Percentiles rank a stretch among this genome's conserved stretches.
Evolutionary conservation across 108 stramenopile species (phyloP).

Genomic region (Nitzschia sp.): DNA sequence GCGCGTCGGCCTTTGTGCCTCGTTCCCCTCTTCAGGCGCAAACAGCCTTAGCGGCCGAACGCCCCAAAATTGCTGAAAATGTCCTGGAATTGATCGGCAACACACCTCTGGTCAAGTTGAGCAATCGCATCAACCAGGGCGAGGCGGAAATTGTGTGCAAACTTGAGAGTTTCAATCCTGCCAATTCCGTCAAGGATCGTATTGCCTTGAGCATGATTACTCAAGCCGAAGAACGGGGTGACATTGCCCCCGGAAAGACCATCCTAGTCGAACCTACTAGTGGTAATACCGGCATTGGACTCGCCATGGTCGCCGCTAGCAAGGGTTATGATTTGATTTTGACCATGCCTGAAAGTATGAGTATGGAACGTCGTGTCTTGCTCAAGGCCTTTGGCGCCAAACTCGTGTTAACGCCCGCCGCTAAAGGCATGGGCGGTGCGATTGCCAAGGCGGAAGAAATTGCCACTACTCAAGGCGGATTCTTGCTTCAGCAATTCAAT

Average conservation of each 20-base stretch:
- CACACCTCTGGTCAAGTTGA: conserved; percentile 84
- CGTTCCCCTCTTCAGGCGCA: neutral
- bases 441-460: conserved; percentile 82
- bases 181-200: conserved; percentile 79
- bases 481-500: conserved; percentile 80
- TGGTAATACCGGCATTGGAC: conserved; percentile 94
- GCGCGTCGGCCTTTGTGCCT: neutral
- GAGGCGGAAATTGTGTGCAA: conserved; percentile 80
- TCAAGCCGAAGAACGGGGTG: conserved; percentile 70
- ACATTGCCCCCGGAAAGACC: conserved; percentile 71
- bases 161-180: conserved; percentile 66
- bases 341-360: conserved; percentile 94
- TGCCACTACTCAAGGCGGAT: conserved; percentile 52
- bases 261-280: conserved; percentile 74
- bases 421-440: conserved; percentile 69
- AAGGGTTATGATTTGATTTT: conserved; percentile 82
- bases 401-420: conserved; percentile 74
- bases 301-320: conserved; percentile 86
- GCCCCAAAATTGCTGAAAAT: conserved; percentile 80
- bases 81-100: conserved; percentile 84
- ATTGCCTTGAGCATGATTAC: conserved; percentile 73
- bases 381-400: conserved; percentile 74
- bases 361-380: conserved; percentile 73
- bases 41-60: conserved; percentile 18
- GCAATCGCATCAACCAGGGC: conserved; percentile 58